Percentiles rank a stretch among this genome's conserved stretches.
phyloP scores from a whole-genome alignment of 2,329 filamentous ascomycete genomes.

The Xylaria sp. region DNA sequence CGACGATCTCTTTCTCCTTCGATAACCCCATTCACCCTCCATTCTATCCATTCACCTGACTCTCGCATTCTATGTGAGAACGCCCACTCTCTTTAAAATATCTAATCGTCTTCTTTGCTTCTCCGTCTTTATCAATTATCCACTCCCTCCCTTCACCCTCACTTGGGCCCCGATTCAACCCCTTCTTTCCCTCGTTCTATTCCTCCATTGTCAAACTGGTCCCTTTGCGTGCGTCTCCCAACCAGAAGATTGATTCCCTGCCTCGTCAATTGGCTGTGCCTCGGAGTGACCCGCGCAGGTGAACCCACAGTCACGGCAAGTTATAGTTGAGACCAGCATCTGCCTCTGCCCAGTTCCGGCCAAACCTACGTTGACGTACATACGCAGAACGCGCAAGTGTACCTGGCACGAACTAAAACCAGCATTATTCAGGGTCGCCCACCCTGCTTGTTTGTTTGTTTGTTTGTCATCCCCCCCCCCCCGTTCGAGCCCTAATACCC shows the following conservation, averaged over 20 bases:
- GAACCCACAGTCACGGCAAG: neutral
- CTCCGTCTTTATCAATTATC: neutral
- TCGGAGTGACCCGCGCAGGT: constrained; percentile 2
- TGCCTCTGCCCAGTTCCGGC: constrained; percentile 1
- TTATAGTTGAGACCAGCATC: constrained; percentile 6
- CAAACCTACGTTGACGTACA: constrained; percentile 3
- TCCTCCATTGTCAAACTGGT: neutral
- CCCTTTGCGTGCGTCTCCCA: neutral
- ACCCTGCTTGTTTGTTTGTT: constrained; percentile 2
- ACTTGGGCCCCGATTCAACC: neutral
- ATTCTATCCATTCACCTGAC: neutral
- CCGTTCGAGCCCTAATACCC: constrained; percentile 1
- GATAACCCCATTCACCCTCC: neutral
- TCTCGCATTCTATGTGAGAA: constrained; percentile 6
- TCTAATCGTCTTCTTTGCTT: neutral
- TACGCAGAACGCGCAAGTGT: constrained; percentile 15
- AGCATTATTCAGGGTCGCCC: constrained; percentile 3
- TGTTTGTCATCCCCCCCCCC: constrained; percentile 2
- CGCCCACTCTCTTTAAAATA: constrained; percentile 8
- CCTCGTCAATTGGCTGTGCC: constrained; percentile 4
- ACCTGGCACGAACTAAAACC: neutral
- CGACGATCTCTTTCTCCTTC: neutral
- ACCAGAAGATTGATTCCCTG: neutral
- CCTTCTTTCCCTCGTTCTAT: neutral
- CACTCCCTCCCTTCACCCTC: neutral